Conservation (phyloP, 148 eudicot species). For the Limonium bicolor region DNA sequence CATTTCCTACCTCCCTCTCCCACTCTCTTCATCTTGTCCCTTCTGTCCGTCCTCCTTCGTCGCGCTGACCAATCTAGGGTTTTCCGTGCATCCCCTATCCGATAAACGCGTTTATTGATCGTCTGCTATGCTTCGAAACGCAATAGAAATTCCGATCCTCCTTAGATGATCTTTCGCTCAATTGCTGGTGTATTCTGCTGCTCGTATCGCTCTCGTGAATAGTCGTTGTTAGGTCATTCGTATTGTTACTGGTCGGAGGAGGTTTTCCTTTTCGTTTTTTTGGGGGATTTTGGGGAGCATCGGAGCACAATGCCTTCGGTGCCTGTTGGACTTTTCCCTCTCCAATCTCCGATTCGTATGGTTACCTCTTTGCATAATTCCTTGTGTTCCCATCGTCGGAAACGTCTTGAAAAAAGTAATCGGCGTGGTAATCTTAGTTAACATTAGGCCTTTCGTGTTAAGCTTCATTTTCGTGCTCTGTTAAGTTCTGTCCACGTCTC, state of each 20-base stretch:
- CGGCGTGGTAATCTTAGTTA: slow-evolving; percentile 96
- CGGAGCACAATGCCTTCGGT: slow-evolving; percentile 87
- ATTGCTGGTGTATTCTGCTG: background rate
- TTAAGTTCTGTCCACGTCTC: background rate
- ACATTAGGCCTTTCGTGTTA: slow-evolving; percentile 13
- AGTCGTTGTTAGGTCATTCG: background rate
- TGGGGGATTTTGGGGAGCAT: slow-evolving; percentile 33
- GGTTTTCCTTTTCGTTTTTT: slow-evolving; percentile 5
- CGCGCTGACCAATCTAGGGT: slow-evolving; percentile 3
- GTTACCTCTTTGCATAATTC: slow-evolving; percentile 28
- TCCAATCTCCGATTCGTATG: slow-evolving; percentile 23
- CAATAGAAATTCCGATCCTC: background rate
- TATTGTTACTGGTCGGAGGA: background rate
- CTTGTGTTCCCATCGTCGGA: slow-evolving; percentile 55
- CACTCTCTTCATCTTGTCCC: background rate
- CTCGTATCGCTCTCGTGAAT: background rate
- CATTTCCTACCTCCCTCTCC: background rate
- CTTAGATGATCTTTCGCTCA: background rate
- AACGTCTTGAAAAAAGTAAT: slow-evolving; percentile 64
- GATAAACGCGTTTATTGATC: background rate
- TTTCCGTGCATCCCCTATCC: background rate
- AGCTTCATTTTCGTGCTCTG: background rate
- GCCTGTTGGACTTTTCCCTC: slow-evolving; percentile 30
- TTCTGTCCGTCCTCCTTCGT: background rate
- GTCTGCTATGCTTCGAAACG: background rate